These are phyloP conservation scores for Phellinidium pouzarii DNA, from an alignment of 1,284 basidiomycete species.

Conservation along the genomic window DNA sequence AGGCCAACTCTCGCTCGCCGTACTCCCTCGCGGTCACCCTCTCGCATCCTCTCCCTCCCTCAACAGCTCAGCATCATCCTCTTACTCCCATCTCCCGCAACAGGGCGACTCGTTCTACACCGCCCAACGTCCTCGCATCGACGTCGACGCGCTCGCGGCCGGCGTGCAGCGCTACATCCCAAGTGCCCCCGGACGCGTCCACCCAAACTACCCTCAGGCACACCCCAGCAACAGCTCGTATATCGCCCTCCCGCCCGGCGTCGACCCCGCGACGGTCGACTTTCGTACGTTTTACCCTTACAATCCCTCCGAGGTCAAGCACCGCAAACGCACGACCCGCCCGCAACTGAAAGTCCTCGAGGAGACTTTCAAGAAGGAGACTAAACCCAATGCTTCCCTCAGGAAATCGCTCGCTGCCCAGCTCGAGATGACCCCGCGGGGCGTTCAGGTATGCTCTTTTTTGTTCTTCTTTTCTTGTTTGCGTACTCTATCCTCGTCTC, in stretches of 20 bases:
- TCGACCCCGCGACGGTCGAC: slow-evolving; percentile 57
- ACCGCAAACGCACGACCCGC: slow-evolving; percentile 78
- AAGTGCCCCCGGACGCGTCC: background rate
- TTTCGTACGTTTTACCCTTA: slow-evolving; percentile 76
- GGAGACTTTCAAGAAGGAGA: slow-evolving; percentile 75
- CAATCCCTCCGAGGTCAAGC: slow-evolving; percentile 85
- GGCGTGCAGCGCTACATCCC: slow-evolving; percentile 17
- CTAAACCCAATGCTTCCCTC: slow-evolving; percentile 80
- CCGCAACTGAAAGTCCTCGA: slow-evolving; percentile 84
- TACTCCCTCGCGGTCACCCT: background rate
- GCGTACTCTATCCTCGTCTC: slow-evolving; percentile 15
- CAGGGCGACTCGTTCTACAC: slow-evolving; percentile 4
- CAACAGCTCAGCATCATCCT: background rate
- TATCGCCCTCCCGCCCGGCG: slow-evolving; percentile 42
- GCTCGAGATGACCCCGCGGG: slow-evolving; percentile 86
- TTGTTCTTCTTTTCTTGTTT: slow-evolving; percentile 14
- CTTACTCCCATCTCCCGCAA: slow-evolving; percentile 2
- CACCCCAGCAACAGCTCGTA: slow-evolving; percentile 29
- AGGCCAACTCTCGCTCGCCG: background rate
- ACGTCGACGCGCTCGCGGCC: slow-evolving; percentile 14
- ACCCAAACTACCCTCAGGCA: slow-evolving; percentile 4
- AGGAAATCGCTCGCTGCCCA: slow-evolving; percentile 74
- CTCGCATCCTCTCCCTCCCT: background rate
- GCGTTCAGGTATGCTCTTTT: slow-evolving; percentile 71
- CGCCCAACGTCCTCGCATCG: slow-evolving; percentile 8